Conservation (phyloP, 306 rosid species). For the Cyclanthera cordifolia region DNA sequence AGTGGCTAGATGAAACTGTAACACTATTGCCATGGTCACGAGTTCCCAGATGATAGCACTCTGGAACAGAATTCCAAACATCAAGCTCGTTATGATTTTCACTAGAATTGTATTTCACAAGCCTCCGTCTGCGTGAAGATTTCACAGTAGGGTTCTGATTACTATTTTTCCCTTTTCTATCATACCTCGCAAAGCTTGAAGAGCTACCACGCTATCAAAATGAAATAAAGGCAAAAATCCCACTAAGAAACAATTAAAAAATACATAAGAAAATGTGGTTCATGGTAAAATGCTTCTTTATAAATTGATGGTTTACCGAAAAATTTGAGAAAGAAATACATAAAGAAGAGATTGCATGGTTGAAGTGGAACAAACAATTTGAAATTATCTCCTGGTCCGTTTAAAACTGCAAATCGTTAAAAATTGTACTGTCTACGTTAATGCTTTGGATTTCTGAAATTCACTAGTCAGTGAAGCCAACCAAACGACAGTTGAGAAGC, state of each 20-base stretch:
- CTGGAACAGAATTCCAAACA: constrained; percentile 26
- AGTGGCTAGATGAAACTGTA: constrained; percentile 26
- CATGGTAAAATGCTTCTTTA: background rate
- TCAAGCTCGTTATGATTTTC: constrained; percentile 17
- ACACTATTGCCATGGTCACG: constrained; percentile 16
- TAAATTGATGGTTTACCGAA: background rate
- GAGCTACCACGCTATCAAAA: constrained; percentile 6
- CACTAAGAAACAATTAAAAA: background rate
- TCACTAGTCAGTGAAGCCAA: background rate
- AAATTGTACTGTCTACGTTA: background rate
- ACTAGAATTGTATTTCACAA: constrained; percentile 19
- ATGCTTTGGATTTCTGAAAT: background rate
- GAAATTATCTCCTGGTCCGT: background rate
- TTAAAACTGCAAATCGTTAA: background rate
- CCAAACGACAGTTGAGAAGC: background rate
- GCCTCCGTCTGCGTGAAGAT: constrained; percentile 43
- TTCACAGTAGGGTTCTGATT: constrained; percentile 21
- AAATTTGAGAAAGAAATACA: background rate
- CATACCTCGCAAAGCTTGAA: constrained; percentile 27
- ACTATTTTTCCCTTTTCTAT: constrained; percentile 27
- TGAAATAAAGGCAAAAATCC: background rate
- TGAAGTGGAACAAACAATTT: background rate
- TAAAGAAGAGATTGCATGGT: too few relatives aligned
- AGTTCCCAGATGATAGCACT: constrained; percentile 18
- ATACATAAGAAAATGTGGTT: background rate